Evolutionary conservation across 352 stramenopile genomes (phyloP).

Genomic region (Globisporangium polare): DNA sequence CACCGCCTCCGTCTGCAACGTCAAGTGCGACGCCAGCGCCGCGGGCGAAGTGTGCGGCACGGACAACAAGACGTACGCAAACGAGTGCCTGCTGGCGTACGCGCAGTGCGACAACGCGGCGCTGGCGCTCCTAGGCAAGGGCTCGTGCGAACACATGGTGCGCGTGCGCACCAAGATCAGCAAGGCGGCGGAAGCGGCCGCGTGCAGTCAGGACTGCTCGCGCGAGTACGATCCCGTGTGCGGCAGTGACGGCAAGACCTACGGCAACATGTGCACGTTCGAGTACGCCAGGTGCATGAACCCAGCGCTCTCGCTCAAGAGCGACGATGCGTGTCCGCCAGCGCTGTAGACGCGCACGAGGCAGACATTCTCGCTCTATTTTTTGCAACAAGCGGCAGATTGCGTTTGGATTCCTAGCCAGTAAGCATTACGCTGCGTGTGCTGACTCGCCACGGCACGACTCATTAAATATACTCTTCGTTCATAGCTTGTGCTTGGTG

Average conservation of each 20-base stretch:
- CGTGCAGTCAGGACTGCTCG: slow-evolving; percentile 12
- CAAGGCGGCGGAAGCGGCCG: neutral
- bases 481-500: neutral
- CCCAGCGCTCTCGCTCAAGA: slow-evolving; percentile 5
- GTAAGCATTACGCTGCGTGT: too few species aligned
- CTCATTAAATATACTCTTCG: too few species aligned
- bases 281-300: slow-evolving; percentile 15
- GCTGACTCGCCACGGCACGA: too few species aligned
- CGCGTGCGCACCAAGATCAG: slow-evolving; percentile 12
- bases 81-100: slow-evolving; percentile 18
- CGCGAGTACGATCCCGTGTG: slow-evolving; percentile 15
- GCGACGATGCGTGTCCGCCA: slow-evolving; percentile 7
- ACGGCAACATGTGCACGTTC: slow-evolving; percentile 21
- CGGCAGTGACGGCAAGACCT: slow-evolving; percentile 16
- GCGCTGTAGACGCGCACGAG: neutral
- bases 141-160: slow-evolving; percentile 4
- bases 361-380: neutral
- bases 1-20: slow-evolving; percentile 7
- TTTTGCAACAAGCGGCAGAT: neutral
- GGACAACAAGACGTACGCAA: slow-evolving; percentile 17
- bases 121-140: slow-evolving; percentile 1
- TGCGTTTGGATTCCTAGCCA: neutral
- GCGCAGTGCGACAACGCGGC: slow-evolving; percentile 16
- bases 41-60: slow-evolving; percentile 16
- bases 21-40: slow-evolving; percentile 18